phyloP scores from a whole-genome alignment of 345 rosid genomes.

The Syzygium aqueum region DNA sequence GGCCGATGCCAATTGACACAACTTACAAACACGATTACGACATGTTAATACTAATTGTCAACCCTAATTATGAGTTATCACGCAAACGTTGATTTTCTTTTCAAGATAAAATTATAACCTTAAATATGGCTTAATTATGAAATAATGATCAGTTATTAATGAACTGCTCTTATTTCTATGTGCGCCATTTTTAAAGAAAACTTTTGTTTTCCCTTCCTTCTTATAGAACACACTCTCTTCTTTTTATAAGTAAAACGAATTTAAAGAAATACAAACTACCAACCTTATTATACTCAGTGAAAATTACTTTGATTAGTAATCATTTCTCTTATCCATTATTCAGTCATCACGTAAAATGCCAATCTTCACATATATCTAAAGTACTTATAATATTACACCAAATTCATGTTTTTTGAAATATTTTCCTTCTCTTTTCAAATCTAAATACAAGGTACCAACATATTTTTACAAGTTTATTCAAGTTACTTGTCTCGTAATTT shows the following conservation, averaged over 20 bases:
- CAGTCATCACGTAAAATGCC: not conserved
- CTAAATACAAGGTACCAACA: not conserved
- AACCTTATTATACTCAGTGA: not conserved
- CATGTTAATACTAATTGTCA: not conserved
- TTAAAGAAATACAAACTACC: not conserved
- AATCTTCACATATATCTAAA: not conserved
- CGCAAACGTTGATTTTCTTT: not conserved
- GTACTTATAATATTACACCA: not conserved
- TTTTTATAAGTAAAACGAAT: not conserved
- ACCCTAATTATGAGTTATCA: not conserved
- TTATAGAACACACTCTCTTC: too few species aligned
- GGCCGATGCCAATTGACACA: fast-evolving
- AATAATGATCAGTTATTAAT: not conserved
- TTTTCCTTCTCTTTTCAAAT: not conserved
- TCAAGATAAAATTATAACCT: not conserved
- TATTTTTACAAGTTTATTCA: not conserved
- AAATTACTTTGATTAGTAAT: not conserved
- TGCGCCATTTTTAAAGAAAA: not conserved
- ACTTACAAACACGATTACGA: not conserved
- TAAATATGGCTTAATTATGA: not conserved
- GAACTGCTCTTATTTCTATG: not conserved
- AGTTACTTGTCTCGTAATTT: not conserved
- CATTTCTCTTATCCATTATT: not conserved
- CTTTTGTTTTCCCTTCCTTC: too few species aligned
- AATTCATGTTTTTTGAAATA: not conserved